phyloP scores from a whole-genome alignment of 73 alveolate genomes.

The Stentor roeselii region DNA sequence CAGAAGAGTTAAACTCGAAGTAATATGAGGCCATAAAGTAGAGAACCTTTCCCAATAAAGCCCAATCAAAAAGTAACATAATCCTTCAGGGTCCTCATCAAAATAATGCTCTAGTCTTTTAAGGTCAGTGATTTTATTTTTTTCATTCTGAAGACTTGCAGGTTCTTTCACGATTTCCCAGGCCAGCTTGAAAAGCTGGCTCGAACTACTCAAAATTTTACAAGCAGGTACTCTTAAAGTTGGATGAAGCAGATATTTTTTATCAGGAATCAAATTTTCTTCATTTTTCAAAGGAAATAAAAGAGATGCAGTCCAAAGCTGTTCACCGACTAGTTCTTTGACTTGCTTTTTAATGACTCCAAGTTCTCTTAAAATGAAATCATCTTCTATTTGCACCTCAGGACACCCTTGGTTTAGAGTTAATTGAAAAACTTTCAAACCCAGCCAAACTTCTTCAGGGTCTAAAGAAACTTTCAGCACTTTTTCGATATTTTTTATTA shows the following conservation, averaged over 20 bases:
- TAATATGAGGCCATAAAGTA: conserved; percentile 10
- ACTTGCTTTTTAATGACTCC: not conserved
- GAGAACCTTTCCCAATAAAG: conserved; percentile 16
- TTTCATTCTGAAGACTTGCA: not conserved
- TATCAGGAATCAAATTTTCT: not conserved
- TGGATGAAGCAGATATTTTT: not conserved
- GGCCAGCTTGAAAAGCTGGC: not conserved
- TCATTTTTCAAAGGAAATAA: not conserved
- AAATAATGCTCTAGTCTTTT: conserved; percentile 14
- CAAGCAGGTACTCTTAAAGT: conserved; percentile 21
- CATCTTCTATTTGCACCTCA: not conserved
- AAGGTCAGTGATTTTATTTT: not conserved
- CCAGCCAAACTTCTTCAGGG: not conserved
- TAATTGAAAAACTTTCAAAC: not conserved
- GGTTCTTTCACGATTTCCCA: not conserved
- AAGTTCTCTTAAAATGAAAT: not conserved
- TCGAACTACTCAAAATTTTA: not conserved
- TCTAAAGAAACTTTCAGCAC: not conserved
- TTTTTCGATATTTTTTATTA: not conserved
- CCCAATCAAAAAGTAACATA: not conserved
- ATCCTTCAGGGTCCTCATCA: conserved; percentile 5
- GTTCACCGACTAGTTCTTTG: not conserved
- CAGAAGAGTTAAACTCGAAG: not conserved
- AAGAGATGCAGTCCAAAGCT: conserved; percentile 2
- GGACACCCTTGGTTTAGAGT: not conserved